phyloP scores from a whole-genome alignment of 768 basidiomycete genomes.

The Boletus speciosus region DNA sequence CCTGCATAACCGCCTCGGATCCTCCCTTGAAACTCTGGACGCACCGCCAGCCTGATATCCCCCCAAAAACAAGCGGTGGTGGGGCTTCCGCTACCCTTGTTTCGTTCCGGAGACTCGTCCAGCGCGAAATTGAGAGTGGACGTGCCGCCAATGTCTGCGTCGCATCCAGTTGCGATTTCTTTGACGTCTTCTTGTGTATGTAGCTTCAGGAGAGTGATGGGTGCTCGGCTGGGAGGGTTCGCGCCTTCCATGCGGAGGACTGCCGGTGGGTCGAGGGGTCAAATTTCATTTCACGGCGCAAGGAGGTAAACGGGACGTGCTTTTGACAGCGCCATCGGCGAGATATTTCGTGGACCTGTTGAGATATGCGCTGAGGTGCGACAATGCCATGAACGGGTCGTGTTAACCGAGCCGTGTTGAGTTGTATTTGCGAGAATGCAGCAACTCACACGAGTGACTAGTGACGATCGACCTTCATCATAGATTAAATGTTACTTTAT shows the following conservation, averaged over 20 bases:
- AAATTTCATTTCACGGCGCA: constrained; percentile 4
- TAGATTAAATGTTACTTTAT: too few species aligned
- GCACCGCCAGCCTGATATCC: constrained; percentile 67
- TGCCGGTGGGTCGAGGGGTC: constrained; percentile 28
- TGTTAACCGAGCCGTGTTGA: not conserved
- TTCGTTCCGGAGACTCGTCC: constrained; percentile 48
- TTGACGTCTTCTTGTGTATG: constrained; percentile 54
- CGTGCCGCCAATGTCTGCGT: constrained; percentile 83
- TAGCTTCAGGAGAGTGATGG: constrained; percentile 66
- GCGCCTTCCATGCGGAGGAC: constrained; percentile 77
- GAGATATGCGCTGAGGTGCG: constrained; percentile 32
- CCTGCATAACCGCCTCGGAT: constrained; percentile 88
- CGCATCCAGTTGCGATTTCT: constrained; percentile 76
- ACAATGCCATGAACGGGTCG: constrained; percentile 20
- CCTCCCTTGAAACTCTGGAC: constrained; percentile 59
- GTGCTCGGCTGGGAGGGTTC: constrained; percentile 55
- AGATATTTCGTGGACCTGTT: constrained; percentile 38
- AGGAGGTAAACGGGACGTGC: constrained; percentile 28
- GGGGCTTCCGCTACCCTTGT: constrained; percentile 41
- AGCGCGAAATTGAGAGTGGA: constrained; percentile 77
- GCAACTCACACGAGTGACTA: not conserved
- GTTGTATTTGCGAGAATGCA: not conserved
- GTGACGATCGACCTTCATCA: not conserved
- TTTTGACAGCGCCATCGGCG: constrained; percentile 40
- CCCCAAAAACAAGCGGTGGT: constrained; percentile 78